Evolutionary conservation across 495 filamentous ascomycete species (phyloP).

Genomic region (Trichoderma erinaceum): DNA sequence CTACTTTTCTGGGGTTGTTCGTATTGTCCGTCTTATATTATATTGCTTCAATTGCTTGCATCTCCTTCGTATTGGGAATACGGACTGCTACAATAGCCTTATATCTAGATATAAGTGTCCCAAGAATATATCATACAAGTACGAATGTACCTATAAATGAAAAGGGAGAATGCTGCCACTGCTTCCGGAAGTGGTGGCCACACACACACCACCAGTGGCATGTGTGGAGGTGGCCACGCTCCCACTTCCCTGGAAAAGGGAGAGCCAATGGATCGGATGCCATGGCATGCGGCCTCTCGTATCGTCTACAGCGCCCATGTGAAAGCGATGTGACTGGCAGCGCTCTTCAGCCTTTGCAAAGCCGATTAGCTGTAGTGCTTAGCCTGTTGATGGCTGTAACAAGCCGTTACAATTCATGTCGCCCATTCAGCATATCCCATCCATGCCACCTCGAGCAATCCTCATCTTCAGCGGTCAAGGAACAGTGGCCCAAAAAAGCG

Average conservation of each 20-base stretch:
- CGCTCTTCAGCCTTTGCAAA: not conserved
- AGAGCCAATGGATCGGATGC: not conserved
- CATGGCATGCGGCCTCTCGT: not conserved
- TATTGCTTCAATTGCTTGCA: too few relatives aligned
- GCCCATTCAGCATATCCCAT: not conserved
- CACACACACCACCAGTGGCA: not conserved
- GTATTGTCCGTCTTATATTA: too few relatives aligned
- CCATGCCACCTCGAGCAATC: not conserved
- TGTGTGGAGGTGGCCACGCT: not conserved
- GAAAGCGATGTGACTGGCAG: not conserved
- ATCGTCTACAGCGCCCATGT: not conserved
- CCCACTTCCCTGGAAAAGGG: not conserved
- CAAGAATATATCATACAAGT: too few relatives aligned
- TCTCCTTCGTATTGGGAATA: too few relatives aligned
- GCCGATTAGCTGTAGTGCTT: too few relatives aligned
- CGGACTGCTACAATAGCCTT: too few relatives aligned
- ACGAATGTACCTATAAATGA: too few relatives aligned
- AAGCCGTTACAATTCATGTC: too few relatives aligned
- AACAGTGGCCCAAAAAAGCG: not conserved
- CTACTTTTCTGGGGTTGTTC: too few relatives aligned
- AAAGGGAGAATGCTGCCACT: too few relatives aligned
- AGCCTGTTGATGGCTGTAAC: too few relatives aligned
- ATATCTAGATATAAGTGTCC: too few relatives aligned
- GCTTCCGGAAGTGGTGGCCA: not conserved
- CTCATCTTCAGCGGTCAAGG: slow-evolving; percentile 11